phyloP scores from a whole-genome alignment of 208 protist genomes.

The Crithidia thermophila region DNA sequence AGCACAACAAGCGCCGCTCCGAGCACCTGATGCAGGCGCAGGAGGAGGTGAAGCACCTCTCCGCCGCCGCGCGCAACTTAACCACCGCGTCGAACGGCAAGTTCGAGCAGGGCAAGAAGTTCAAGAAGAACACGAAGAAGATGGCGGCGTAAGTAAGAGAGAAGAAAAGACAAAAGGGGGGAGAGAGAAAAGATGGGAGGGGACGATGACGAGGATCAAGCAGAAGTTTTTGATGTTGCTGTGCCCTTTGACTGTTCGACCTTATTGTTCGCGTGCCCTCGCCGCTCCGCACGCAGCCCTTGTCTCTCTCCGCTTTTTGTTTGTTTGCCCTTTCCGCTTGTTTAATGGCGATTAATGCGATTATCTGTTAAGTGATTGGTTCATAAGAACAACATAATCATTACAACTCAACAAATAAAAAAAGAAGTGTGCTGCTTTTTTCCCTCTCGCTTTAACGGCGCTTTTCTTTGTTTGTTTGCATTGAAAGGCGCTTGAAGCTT shows the following conservation, averaged over 20 bases:
- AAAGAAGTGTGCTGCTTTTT: conserved; percentile 2
- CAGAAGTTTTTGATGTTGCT: background rate
- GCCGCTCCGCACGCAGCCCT: background rate
- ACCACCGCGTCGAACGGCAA: conserved; percentile 93
- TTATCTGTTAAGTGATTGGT: conserved; percentile 3
- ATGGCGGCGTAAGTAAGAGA: conserved; percentile 30
- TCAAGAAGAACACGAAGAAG: conserved; percentile 68
- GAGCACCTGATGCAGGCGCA: conserved; percentile 71
- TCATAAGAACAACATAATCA: conserved; percentile 7
- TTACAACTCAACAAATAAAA: conserved; percentile 3
- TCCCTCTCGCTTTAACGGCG: background rate
- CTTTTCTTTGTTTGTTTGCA: background rate
- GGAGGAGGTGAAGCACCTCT: conserved; percentile 86
- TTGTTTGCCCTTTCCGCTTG: background rate
- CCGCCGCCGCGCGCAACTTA: conserved; percentile 64
- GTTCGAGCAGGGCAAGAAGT: conserved; percentile 77
- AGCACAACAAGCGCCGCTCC: conserved; percentile 88
- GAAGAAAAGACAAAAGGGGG: background rate
- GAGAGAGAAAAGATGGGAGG: background rate
- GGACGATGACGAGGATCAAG: background rate
- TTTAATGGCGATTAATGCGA: conserved; percentile 7
- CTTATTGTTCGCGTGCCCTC: background rate
- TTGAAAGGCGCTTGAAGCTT: too few species aligned
- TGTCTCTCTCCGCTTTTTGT: background rate
- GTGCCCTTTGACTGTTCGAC: too few species aligned